Conservation (phyloP, 345 rosid species). For the Draba incana region DNA sequence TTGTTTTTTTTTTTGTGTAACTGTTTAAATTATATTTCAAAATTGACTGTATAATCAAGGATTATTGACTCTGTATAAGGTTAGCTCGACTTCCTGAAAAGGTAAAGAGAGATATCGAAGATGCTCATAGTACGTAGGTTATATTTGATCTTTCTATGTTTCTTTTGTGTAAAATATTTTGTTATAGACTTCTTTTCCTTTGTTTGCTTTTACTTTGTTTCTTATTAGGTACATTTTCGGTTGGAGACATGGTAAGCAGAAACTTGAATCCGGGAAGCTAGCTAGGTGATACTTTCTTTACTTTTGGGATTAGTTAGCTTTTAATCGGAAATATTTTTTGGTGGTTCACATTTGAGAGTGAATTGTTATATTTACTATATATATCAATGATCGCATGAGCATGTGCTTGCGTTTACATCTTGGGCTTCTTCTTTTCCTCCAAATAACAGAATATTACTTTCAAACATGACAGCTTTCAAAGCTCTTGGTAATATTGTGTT, state of each 20-base stretch:
- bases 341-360: conserved; percentile 11
- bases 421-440: not conserved
- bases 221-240: conserved; percentile 77
- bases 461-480: conserved; percentile 69
- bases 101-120: conserved; percentile 81
- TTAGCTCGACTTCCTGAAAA: conserved; percentile 81
- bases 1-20: too few species aligned
- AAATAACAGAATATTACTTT: conserved; percentile 20
- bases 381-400: not conserved
- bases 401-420: not conserved
- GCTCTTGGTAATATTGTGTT: conserved; percentile 78
- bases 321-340: not conserved
- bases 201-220: conserved; percentile 4
- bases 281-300: conserved; percentile 26
- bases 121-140: conserved; percentile 81
- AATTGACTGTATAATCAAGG: not conserved
- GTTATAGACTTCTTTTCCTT: not conserved
- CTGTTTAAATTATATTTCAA: too few species aligned
- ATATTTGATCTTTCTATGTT: not conserved
- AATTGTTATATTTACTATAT: not conserved
- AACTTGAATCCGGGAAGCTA: conserved; percentile 93
- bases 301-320: conserved; percentile 15
- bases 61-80: conserved; percentile 46
- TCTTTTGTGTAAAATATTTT: not conserved
- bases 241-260: conserved; percentile 97